Evolutionary conservation across 2,329 filamentous ascomycete species (phyloP).

Genomic region (Aspergillus sp.): DNA sequence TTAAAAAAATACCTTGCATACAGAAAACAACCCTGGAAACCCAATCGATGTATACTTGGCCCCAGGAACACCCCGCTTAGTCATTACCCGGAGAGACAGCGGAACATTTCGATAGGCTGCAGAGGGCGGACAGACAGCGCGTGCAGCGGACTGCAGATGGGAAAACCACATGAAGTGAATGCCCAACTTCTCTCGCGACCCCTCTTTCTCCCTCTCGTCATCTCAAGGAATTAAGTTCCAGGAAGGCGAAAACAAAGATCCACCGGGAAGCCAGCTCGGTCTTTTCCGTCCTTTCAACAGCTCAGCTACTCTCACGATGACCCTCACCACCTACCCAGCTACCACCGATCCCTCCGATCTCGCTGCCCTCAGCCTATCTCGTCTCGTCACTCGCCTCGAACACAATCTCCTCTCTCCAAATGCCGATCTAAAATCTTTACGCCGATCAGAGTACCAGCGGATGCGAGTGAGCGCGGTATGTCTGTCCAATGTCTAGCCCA

Average conservation of each 20-base stretch:
- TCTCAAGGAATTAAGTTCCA: background rate
- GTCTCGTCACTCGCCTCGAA: slow-evolving; percentile 45
- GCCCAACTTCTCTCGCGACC: slow-evolving; percentile 7
- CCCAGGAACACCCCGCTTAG: background rate
- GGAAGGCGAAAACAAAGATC: background rate
- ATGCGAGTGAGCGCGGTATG: slow-evolving; percentile 43
- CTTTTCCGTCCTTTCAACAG: background rate
- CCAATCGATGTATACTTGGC: slow-evolving; percentile 1
- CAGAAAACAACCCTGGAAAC: background rate
- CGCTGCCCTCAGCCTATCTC: slow-evolving; percentile 41
- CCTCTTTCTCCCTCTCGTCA: background rate
- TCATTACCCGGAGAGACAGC: background rate
- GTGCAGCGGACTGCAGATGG: slow-evolving; percentile 1
- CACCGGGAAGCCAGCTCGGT: background rate
- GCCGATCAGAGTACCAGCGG: slow-evolving; percentile 43
- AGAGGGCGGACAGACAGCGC: background rate
- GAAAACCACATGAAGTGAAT: slow-evolving; percentile 6
- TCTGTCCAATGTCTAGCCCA: slow-evolving; percentile 24
- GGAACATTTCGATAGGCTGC: slow-evolving; percentile 1
- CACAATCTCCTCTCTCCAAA: slow-evolving; percentile 43
- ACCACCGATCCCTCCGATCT: slow-evolving; percentile 26
- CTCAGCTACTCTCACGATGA: slow-evolving; percentile 16
- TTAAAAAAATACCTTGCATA: slow-evolving; percentile 1
- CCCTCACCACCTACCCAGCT: slow-evolving; percentile 20
- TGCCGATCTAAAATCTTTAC: slow-evolving; percentile 38